Percentiles rank a stretch among this genome's conserved stretches.
Evolutionary conservation across 768 basidiomycete species (phyloP).

Genomic region (Panus rudis): DNA sequence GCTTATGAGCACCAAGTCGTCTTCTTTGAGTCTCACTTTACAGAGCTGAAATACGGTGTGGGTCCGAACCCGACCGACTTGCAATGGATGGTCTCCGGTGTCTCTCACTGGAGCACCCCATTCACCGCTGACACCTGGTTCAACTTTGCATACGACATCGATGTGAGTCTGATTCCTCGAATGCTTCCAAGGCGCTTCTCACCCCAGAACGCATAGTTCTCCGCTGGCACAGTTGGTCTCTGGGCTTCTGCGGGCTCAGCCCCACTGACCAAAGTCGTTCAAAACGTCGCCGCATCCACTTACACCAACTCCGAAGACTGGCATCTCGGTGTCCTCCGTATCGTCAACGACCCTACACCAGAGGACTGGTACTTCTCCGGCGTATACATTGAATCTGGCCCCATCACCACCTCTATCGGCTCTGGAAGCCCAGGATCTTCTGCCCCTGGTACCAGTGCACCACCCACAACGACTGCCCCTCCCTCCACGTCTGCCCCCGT

Average conservation of each 20-base stretch:
- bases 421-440: slow-evolving; percentile 18
- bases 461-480: slow-evolving; percentile 18
- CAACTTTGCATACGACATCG: slow-evolving; percentile 63
- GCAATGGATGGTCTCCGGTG: slow-evolving; percentile 43
- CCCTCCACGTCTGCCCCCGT: slow-evolving; percentile 19
- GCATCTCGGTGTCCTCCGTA: slow-evolving; percentile 55
- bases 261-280: slow-evolving; percentile 43
- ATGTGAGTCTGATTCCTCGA: slow-evolving; percentile 31
- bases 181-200: background rate
- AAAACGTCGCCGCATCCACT: slow-evolving; percentile 40
- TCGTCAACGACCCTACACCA: slow-evolving; percentile 37
- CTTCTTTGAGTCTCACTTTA: slow-evolving; percentile 62
- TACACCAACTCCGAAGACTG: slow-evolving; percentile 56
- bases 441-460: slow-evolving; percentile 6
- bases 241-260: slow-evolving; percentile 46
- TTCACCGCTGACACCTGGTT: slow-evolving; percentile 50
- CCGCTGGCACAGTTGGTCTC: slow-evolving; percentile 44
- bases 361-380: slow-evolving; percentile 58
- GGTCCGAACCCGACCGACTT: slow-evolving; percentile 41
- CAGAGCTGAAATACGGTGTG: slow-evolving; percentile 57
- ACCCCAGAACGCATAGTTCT: slow-evolving; percentile 32
- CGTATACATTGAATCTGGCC: slow-evolving; percentile 46
- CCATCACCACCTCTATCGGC: slow-evolving; percentile 49
- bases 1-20: slow-evolving; percentile 52
- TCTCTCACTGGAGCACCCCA: slow-evolving; percentile 42